phyloP scores from a whole-genome alignment of 202 grass and related monocot genomes.

The Setaria viridis region DNA sequence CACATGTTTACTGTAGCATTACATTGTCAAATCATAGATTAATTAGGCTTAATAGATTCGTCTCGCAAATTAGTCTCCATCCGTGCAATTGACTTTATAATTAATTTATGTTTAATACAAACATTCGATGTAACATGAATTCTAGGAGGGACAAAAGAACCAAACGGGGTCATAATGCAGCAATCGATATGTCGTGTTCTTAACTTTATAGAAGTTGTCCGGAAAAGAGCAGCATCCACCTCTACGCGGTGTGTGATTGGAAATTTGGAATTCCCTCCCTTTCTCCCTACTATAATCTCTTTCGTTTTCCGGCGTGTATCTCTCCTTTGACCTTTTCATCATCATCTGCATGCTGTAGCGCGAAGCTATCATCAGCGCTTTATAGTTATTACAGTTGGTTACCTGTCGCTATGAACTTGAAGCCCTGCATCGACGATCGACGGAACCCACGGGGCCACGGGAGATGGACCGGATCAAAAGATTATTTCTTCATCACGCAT shows the following conservation, averaged over 20 bases:
- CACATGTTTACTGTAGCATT: too few relatives aligned
- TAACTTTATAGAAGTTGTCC: background rate
- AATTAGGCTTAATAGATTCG: too few relatives aligned
- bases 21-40: too few relatives aligned
- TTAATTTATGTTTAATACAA: too few relatives aligned
- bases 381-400: conserved; percentile 42
- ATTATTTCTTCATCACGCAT: conserved; percentile 27
- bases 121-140: too few relatives aligned
- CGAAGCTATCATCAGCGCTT: conserved; percentile 1
- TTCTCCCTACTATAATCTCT: background rate
- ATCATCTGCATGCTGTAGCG: background rate
- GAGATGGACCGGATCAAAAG: background rate
- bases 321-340: conserved; percentile 14
- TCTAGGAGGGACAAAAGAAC: too few relatives aligned
- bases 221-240: background rate
- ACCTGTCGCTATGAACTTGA: conserved; percentile 34
- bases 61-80: too few relatives aligned
- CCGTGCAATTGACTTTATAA: too few relatives aligned
- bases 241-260: too few relatives aligned
- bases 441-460: too few relatives aligned
- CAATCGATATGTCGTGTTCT: background rate
- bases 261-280: background rate
- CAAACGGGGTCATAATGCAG: too few relatives aligned
- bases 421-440: background rate
- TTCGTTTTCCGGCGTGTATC: background rate